phyloP scores from a whole-genome alignment of 1,284 basidiomycete species.

The Coriolopsis trogii region DNA sequence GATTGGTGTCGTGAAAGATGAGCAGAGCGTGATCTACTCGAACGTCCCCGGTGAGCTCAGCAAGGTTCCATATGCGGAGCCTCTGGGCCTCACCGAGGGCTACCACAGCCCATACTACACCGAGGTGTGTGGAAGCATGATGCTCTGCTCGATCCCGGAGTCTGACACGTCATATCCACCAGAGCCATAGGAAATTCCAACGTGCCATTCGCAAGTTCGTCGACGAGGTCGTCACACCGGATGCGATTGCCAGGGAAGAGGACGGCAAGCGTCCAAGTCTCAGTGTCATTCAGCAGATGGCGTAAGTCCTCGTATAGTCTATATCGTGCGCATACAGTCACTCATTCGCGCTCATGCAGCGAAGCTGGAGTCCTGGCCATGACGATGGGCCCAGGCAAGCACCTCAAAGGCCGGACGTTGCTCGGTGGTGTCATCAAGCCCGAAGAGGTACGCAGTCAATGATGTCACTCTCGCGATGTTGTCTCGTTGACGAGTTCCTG shows the following conservation, averaged over 20 bases:
- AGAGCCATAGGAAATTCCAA: slow-evolving; percentile 55
- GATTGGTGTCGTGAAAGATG: slow-evolving; percentile 72
- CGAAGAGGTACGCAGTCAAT: slow-evolving; percentile 58
- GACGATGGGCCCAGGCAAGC: slow-evolving; percentile 86
- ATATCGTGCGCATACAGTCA: neutral
- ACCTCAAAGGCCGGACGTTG: slow-evolving; percentile 80
- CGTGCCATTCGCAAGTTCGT: slow-evolving; percentile 51
- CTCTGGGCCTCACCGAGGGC: slow-evolving; percentile 72
- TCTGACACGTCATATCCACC: slow-evolving; percentile 1
- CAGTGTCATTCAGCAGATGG: slow-evolving; percentile 69
- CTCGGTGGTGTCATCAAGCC: slow-evolving; percentile 84
- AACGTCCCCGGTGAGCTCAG: slow-evolving; percentile 52
- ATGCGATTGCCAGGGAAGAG: slow-evolving; percentile 67
- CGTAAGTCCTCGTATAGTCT: slow-evolving; percentile 43
- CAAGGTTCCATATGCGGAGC: slow-evolving; percentile 83
- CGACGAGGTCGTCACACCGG: slow-evolving; percentile 52
- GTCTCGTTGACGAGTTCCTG: too few relatives aligned
- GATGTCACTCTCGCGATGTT: too few relatives aligned
- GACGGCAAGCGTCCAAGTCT: slow-evolving; percentile 75
- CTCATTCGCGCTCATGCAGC: slow-evolving; percentile 35
- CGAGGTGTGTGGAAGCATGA: slow-evolving; percentile 32
- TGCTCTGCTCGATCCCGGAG: neutral
- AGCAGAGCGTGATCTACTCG: slow-evolving; percentile 58
- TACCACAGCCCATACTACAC: slow-evolving; percentile 78
- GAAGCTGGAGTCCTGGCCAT: slow-evolving; percentile 81